Evolutionary conservation across 2,329 filamentous ascomycete species (phyloP).

Genomic region (Cordyceps tenuipes): DNA sequence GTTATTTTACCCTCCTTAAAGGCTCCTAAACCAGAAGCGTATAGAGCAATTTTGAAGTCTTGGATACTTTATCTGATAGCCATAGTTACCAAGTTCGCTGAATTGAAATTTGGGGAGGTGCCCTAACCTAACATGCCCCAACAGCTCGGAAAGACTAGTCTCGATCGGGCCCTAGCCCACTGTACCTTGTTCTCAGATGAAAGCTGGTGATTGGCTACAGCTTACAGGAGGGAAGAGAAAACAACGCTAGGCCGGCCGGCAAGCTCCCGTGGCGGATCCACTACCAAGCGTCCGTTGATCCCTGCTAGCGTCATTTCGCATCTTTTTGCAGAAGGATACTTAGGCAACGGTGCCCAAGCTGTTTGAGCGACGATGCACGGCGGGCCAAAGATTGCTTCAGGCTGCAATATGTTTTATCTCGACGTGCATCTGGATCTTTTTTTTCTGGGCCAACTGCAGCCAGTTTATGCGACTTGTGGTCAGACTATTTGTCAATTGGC

Average conservation of each 20-base stretch:
- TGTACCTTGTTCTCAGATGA: too few relatives aligned
- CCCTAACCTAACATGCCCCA: background rate
- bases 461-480: background rate
- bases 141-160: background rate
- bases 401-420: background rate
- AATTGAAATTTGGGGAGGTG: too few relatives aligned
- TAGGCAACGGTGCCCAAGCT: too few relatives aligned
- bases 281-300: background rate
- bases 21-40: too few relatives aligned
- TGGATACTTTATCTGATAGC: too few relatives aligned
- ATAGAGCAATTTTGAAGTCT: too few relatives aligned
- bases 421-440: too few relatives aligned
- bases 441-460: background rate
- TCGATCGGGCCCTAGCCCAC: background rate
- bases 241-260: conserved; percentile 3
- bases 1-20: too few relatives aligned
- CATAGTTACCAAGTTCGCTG: background rate
- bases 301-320: background rate
- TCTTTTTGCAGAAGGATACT: background rate
- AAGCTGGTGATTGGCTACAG: background rate
- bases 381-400: background rate
- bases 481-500: background rate
- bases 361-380: too few relatives aligned
- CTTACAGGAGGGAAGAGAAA: background rate
- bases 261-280: conserved; percentile 4